A percentile compares a stretch with the other conserved stretches of the same genome.
Conservation (phyloP, 768 basidiomycete species). For the Mycena metata region DNA sequence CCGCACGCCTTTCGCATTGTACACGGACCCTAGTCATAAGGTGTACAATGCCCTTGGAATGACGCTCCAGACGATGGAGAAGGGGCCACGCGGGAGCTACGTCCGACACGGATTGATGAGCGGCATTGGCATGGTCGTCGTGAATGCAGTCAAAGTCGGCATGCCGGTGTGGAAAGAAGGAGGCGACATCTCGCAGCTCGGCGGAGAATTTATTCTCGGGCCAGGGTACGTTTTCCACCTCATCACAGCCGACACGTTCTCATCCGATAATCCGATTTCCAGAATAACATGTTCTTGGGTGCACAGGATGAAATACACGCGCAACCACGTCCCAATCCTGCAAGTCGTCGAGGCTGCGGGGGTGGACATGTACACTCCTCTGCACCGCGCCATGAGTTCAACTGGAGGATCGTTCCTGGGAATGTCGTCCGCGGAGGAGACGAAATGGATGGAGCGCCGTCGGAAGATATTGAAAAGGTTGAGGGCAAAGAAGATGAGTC, state of each 20-base stretch:
- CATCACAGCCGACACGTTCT: slow-evolving; percentile 7
- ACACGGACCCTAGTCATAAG: slow-evolving; percentile 70
- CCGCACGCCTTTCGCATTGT: slow-evolving; percentile 71
- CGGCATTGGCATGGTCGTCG: slow-evolving; percentile 69
- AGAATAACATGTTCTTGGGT: slow-evolving; percentile 67
- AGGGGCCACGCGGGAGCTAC: slow-evolving; percentile 60
- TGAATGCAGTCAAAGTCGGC: slow-evolving; percentile 64
- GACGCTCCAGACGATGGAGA: slow-evolving; percentile 44
- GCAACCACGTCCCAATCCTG: slow-evolving; percentile 68
- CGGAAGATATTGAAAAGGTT: slow-evolving; percentile 28
- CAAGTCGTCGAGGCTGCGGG: slow-evolving; percentile 69
- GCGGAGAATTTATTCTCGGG: slow-evolving; percentile 81
- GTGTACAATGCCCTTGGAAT: slow-evolving; percentile 76
- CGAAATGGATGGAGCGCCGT: slow-evolving; percentile 37
- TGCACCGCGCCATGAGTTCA: slow-evolving; percentile 17
- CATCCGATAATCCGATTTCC: slow-evolving; percentile 19
- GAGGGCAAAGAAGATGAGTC: slow-evolving; percentile 31
- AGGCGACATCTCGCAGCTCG: slow-evolving; percentile 74
- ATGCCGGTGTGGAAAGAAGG: slow-evolving; percentile 74
- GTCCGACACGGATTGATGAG: slow-evolving; percentile 64
- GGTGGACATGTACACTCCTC: slow-evolving; percentile 40
- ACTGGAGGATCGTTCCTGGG: slow-evolving; percentile 33
- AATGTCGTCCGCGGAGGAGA: slow-evolving; percentile 32
- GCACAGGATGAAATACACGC: slow-evolving; percentile 75
- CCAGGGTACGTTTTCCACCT: slow-evolving; percentile 60